Base-by-base conservation (phyloP, 306 rosid species). In the Arachis stenosperma region DNA sequence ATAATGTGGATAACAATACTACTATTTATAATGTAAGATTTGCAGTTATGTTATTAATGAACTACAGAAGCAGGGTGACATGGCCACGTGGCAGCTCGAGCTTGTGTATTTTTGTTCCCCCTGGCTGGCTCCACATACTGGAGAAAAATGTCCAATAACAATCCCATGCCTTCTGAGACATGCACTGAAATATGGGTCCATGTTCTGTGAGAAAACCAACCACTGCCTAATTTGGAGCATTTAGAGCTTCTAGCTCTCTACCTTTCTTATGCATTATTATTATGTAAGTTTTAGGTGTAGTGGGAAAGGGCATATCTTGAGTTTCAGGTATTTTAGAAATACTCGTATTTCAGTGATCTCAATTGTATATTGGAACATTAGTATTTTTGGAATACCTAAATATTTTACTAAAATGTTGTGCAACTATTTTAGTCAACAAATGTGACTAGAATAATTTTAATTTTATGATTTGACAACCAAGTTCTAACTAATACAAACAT, bases 61-160 rank as follows among this genome's bases (percentile, higher is more conserved):
- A 33, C 37, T 33, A 75, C 67, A 75, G 78, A 63, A 67, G 27
- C 36, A 75, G 44, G 77, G 42, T 52, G 78, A 76, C 63, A 80
- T 57, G 85, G 68, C 70, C 87, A 81, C 79, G 87, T 85, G 92
- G 89, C 86, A 81, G 56, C 70, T 74, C 86, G 33, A 75, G 85
- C 61, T 83, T 77, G 65, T 73, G 70, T 70, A 79, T 67, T 54
- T 57, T 51, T 77, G 87, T 65, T 76, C 66, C 84, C 84, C 84
- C 13, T 42, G 4, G 75, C 79, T 69, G 97, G 86, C 41, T 79
- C 85, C 84, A 60, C 44, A 37, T 15, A 80, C 78, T 77, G 78
- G 89, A 85, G 79, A 79, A 79, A 7, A 82, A 62, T 73, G 75
- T 82, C 86, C 77, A 80, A 67, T 73, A 56, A 69, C 56, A 81